Evolutionary conservation across 129 eudicot genomes (phyloP), one percentile per base, ranked within the genome.

Genomic region (Centella asiatica): DNA sequence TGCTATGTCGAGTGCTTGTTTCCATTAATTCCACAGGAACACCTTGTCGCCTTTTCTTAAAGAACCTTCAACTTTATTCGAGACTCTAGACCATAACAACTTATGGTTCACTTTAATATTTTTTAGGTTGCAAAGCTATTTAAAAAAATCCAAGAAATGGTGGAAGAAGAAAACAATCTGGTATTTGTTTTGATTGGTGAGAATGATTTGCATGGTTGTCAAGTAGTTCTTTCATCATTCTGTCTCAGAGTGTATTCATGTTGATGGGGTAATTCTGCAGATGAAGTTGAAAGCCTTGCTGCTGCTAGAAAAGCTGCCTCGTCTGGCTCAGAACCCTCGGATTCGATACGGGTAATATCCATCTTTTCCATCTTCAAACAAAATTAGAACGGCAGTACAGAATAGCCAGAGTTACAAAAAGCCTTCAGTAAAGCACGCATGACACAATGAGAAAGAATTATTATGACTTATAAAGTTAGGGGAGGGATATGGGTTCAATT

Each of bases 251-350:
- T 62, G 57, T 55, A 59, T 33, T 27, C 27, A 33, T 32, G 51
- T 36, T 37, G 27, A 24, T 48, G 61, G 44, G 46, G 10, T 42
- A 61, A 60, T 45, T 62, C 19, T 64, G 69, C 85, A 92, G 98
- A 92, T 87, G 98, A 92, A 82, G 95, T 92, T 60, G 98, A 92
- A 87, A 92, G 98, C 71, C 85, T 92, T 71, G 98, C 98, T 66
- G 96, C 98, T 65, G 98, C 96, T 33, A 77, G 98, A 74, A 87
- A 84, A 57, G 95, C 98, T 57, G 96, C 98, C 65, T 74, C 87
- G 77, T 92, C 98, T 74, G 96, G 98, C 44, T 92, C 98, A 9
- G 98, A 92, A 72, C 98, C 98, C 64, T 92, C 98, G 61, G 98
- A 92, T 82, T 87, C 98, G 74, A 92, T 92, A 62, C 77, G 98